These are phyloP conservation scores for Beauveria rudraprayagi DNA, from an alignment of 2,329 filamentous ascomycete genomes.

Conservation along the genomic window DNA sequence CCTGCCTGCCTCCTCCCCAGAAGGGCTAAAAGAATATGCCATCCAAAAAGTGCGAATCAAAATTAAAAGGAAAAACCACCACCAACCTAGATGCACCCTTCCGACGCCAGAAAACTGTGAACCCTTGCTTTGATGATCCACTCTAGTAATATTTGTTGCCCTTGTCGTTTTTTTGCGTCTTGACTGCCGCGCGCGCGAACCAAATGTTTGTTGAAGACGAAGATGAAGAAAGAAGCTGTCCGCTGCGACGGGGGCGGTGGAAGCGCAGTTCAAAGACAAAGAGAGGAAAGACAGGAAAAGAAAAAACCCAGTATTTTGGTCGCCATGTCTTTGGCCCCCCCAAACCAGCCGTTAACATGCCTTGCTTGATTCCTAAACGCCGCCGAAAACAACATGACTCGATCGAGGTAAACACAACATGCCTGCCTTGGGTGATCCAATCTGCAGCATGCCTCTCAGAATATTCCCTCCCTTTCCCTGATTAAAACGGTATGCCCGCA, in stretches of 20 bases:
- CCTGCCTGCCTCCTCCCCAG: too few relatives aligned
- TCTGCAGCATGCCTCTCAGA: neutral
- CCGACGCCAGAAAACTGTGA: neutral
- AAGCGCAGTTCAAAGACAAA: neutral
- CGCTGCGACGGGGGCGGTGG: neutral
- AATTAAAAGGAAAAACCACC: neutral
- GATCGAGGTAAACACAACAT: neutral
- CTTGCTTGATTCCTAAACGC: constrained; percentile 3
- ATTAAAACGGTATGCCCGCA: neutral
- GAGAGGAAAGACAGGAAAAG: neutral
- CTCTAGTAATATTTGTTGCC: neutral
- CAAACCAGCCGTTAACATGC: neutral
- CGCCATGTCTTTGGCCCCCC: neutral
- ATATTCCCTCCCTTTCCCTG: neutral
- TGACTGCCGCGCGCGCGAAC: neutral
- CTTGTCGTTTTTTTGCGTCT: neutral
- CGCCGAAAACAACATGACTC: neutral
- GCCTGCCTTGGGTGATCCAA: neutral
- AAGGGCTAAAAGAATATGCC: too few relatives aligned
- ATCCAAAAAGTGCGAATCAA: too few relatives aligned
- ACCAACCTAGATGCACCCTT: neutral
- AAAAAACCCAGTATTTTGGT: neutral
- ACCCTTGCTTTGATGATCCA: neutral
- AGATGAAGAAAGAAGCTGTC: neutral
- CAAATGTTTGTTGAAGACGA: constrained; percentile 3